Conservation (phyloP, 2,329 filamentous ascomycete genomes). For the Trichoderma brevicompactum region DNA sequence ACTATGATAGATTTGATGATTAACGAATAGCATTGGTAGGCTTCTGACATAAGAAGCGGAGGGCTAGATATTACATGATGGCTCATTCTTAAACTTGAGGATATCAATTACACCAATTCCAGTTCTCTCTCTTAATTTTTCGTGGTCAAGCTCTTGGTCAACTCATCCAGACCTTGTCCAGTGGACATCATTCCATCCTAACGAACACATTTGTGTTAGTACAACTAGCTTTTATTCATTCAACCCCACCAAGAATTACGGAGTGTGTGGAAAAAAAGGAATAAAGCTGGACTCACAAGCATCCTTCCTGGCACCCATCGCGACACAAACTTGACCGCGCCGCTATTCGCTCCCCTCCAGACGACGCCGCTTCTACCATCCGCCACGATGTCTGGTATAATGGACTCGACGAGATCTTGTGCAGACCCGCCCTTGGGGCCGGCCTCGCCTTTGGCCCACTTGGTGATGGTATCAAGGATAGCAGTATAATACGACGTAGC, state of each 20-base stretch:
- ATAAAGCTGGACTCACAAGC: slow-evolving; percentile 9
- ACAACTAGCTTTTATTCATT: not conserved
- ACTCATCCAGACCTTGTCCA: slow-evolving; percentile 21
- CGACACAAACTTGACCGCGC: slow-evolving; percentile 17
- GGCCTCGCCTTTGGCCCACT: slow-evolving; percentile 24
- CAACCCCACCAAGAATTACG: too few relatives aligned
- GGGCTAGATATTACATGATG: not conserved
- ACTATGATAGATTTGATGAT: not conserved
- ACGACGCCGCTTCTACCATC: slow-evolving; percentile 7
- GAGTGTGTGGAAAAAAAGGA: too few relatives aligned
- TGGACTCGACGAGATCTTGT: slow-evolving; percentile 3
- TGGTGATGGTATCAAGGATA: slow-evolving; percentile 20
- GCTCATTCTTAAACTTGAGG: not conserved
- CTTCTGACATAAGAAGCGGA: not conserved
- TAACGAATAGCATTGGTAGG: not conserved
- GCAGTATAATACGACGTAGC: slow-evolving; percentile 15
- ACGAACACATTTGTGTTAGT: too few relatives aligned
- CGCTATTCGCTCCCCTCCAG: slow-evolving; percentile 23
- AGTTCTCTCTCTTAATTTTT: not conserved
- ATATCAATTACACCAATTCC: not conserved
- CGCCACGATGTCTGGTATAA: slow-evolving; percentile 18
- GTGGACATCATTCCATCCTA: slow-evolving; percentile 18
- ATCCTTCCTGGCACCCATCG: slow-evolving; percentile 23
- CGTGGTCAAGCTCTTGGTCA: not conserved
- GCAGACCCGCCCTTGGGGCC: slow-evolving; percentile 21